A percentile compares a stretch with the other conserved stretches of the same genome.
These are phyloP conservation scores for Agrostemma githago DNA, from an alignment of 148 eudicot species.

Conservation along the genomic window DNA sequence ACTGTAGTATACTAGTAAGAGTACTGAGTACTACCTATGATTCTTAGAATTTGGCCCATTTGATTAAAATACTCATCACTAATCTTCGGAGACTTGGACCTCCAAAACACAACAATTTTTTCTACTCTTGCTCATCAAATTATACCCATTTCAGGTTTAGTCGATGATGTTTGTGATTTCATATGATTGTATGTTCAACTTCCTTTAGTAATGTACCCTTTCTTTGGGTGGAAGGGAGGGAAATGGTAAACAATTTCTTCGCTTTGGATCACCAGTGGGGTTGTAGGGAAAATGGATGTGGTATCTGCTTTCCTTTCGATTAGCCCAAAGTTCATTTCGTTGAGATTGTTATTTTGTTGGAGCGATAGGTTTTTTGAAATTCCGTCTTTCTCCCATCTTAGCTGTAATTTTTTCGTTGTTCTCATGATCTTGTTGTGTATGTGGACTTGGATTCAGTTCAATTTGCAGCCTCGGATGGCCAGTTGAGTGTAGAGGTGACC, in stretches of 20 bases:
- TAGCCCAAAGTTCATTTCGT: not conserved
- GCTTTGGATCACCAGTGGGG: not conserved
- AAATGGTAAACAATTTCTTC: no score
- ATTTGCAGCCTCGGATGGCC: slow-evolving; percentile 60
- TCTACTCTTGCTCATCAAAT: not conserved
- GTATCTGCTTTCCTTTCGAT: not conserved
- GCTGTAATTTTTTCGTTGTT: not conserved
- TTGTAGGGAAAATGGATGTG: not conserved
- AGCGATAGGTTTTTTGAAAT: not conserved
- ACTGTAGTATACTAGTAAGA: not conserved
- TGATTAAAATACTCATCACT: no score
- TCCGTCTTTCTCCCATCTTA: not conserved
- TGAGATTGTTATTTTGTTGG: not conserved
- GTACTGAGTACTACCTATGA: no score
- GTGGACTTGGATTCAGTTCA: slow-evolving; percentile 33
- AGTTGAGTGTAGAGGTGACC: slow-evolving; percentile 47
- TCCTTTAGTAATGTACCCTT: not conserved
- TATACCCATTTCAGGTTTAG: not conserved
- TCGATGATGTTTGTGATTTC: not conserved
- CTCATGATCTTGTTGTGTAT: not conserved
- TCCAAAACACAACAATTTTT: not conserved
- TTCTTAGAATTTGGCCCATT: no score
- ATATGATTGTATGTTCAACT: no score
- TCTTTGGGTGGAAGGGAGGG: not conserved
- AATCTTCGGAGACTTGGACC: no score